A percentile compares a stretch with the other conserved stretches of the same genome.
These are phyloP conservation scores for Chaetomium tenue DNA, from an alignment of 495 filamentous ascomycete species.

Conservation along the genomic window DNA sequence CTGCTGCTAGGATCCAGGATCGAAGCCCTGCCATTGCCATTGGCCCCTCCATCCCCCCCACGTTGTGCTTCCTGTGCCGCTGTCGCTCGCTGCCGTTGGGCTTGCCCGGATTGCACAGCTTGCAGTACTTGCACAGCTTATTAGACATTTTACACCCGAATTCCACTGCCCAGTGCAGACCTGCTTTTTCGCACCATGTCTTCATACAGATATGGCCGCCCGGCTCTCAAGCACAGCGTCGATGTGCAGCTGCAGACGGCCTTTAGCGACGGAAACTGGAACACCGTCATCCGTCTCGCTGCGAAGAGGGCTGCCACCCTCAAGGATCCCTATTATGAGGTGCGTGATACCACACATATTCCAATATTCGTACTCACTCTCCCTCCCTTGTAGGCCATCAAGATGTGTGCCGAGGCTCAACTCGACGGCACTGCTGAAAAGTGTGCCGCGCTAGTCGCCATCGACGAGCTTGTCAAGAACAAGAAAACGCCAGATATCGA, in stretches of 20 bases:
- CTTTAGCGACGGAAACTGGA: slow-evolving; percentile 47
- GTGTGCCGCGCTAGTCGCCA: slow-evolving; percentile 33
- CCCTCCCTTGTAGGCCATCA: slow-evolving; percentile 38
- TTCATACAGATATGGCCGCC: slow-evolving; percentile 30
- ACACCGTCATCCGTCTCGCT: slow-evolving; percentile 41
- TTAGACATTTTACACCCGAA: neutral
- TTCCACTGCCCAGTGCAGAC: neutral
- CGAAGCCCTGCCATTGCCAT: neutral
- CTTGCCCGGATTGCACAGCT: slow-evolving; percentile 1
- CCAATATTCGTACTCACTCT: slow-evolving; percentile 21
- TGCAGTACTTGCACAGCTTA: neutral
- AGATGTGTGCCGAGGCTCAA: slow-evolving; percentile 46
- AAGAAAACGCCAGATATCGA: slow-evolving; percentile 42
- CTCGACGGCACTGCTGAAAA: slow-evolving; percentile 41
- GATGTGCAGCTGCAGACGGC: slow-evolving; percentile 42
- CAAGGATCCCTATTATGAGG: slow-evolving; percentile 51
- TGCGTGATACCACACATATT: slow-evolving; percentile 23
- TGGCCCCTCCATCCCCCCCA: slow-evolving; percentile 4
- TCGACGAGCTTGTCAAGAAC: slow-evolving; percentile 42
- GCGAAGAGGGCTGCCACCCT: slow-evolving; percentile 41
- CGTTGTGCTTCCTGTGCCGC: neutral
- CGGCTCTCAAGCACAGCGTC: slow-evolving; percentile 39
- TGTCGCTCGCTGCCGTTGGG: neutral
- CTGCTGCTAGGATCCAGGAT: neutral
- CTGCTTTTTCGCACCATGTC: slow-evolving; percentile 24